These are phyloP conservation scores for Dendrobium nobile DNA, from an alignment of 106 monocot genomes.

Conservation along the genomic window DNA sequence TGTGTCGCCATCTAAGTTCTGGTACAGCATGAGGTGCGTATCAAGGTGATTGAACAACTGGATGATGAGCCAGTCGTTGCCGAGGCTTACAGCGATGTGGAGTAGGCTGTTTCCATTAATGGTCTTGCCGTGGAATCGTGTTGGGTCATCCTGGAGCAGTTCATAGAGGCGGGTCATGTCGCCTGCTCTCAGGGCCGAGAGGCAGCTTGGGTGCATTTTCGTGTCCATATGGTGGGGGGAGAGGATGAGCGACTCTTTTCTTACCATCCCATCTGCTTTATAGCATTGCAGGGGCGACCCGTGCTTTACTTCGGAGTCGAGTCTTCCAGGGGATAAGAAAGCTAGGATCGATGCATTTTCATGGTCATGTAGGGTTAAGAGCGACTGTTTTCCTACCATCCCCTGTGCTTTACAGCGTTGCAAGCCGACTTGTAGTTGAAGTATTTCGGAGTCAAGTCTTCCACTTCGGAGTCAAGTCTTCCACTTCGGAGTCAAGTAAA, in stretches of 20 bases:
- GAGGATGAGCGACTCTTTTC: not conserved
- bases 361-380: too few species aligned
- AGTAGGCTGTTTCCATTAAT: slow-evolving; percentile 2
- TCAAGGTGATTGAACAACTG: not conserved
- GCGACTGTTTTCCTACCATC: too few species aligned
- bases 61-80: not conserved
- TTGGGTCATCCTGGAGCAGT: not conserved
- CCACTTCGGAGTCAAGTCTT: too few species aligned
- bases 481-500: too few species aligned
- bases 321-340: too few species aligned
- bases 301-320: too few species aligned
- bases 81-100: slow-evolving; percentile 6
- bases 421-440: too few species aligned
- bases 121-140: not conserved
- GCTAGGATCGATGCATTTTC: too few species aligned
- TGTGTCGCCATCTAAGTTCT: slow-evolving; percentile 8
- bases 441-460: too few species aligned
- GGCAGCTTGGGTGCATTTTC: slow-evolving; percentile 5
- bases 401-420: too few species aligned
- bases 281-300: too few species aligned
- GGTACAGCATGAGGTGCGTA: not conserved
- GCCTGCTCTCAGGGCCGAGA: slow-evolving; percentile 2
- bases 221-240: not conserved
- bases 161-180: not conserved
- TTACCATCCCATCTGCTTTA: too few species aligned